Evolutionary conservation across 257 asterid species (phyloP).

Genomic region (Capsicum baccatum): DNA sequence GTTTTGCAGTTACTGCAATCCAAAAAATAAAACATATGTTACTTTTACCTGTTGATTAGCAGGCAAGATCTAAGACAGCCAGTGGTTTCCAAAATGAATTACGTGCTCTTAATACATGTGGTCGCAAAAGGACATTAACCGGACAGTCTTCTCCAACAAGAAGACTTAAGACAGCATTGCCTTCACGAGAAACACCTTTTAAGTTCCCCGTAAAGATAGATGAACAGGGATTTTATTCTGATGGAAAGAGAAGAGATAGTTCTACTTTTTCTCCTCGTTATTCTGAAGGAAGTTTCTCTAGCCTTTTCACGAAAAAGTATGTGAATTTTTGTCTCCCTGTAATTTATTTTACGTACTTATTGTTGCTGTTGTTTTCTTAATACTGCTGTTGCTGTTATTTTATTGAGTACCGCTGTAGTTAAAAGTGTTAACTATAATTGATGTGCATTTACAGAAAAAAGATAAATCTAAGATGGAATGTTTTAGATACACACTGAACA

Average conservation of each 20-base stretch:
- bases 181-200: constrained; percentile 57
- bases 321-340: constrained; percentile 32
- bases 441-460: background rate
- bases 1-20: background rate
- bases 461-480: background rate
- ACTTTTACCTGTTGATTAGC: constrained; percentile 42
- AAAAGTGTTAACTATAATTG: background rate
- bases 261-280: constrained; percentile 40
- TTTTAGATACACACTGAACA: background rate
- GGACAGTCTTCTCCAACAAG: constrained; percentile 33
- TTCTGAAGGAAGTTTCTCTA: constrained; percentile 41
- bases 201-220: constrained; percentile 48
- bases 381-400: constrained; percentile 13
- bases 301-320: constrained; percentile 47
- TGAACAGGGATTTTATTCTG: constrained; percentile 39
- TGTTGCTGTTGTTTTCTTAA: constrained; percentile 21
- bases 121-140: constrained; percentile 37
- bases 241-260: constrained; percentile 41
- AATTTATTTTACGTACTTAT: constrained; percentile 3
- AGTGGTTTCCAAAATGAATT: constrained; percentile 51
- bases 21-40: background rate
- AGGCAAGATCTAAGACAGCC: constrained; percentile 41
- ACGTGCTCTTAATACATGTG: constrained; percentile 42
- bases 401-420: background rate
- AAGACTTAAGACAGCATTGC: constrained; percentile 39